These are phyloP conservation scores for Pythium myriotylum DNA, from an alignment of 352 stramenopile genomes.

Conservation along the genomic window DNA sequence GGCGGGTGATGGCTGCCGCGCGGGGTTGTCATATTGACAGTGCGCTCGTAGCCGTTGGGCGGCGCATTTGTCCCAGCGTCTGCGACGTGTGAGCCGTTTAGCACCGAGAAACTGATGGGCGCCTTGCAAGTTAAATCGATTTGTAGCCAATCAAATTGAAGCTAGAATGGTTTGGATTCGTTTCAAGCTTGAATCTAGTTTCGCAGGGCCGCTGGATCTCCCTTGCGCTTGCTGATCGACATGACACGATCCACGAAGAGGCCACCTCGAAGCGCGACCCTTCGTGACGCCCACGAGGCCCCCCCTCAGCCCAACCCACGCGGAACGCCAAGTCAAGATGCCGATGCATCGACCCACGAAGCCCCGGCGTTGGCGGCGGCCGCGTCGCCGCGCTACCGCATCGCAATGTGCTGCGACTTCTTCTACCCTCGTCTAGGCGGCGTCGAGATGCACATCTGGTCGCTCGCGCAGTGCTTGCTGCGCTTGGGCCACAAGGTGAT, in stretches of 20 bases:
- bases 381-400: slow-evolving; percentile 37
- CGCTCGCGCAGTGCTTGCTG: slow-evolving; percentile 94
- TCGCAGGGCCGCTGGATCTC: too few relatives aligned
- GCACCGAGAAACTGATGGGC: neutral
- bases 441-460: slow-evolving; percentile 99
- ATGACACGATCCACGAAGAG: too few relatives aligned
- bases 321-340: neutral
- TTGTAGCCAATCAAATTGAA: too few relatives aligned
- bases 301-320: neutral
- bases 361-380: neutral
- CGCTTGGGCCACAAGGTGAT: slow-evolving; percentile 85
- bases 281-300: too few relatives aligned
- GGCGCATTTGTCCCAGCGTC: too few relatives aligned
- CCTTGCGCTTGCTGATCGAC: too few relatives aligned
- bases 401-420: slow-evolving; percentile 98
- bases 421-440: slow-evolving; percentile 97
- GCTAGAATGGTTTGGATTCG: too few relatives aligned
- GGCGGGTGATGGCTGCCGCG: neutral
- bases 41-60: too few relatives aligned
- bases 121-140: too few relatives aligned
- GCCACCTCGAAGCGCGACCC: too few relatives aligned
- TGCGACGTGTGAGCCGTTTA: neutral
- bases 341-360: neutral
- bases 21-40: neutral
- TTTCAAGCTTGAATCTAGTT: too few relatives aligned